phyloP scores from a whole-genome alignment of 2,329 filamentous ascomycete species.

The Aspergillus oerlinghausenensis region DNA sequence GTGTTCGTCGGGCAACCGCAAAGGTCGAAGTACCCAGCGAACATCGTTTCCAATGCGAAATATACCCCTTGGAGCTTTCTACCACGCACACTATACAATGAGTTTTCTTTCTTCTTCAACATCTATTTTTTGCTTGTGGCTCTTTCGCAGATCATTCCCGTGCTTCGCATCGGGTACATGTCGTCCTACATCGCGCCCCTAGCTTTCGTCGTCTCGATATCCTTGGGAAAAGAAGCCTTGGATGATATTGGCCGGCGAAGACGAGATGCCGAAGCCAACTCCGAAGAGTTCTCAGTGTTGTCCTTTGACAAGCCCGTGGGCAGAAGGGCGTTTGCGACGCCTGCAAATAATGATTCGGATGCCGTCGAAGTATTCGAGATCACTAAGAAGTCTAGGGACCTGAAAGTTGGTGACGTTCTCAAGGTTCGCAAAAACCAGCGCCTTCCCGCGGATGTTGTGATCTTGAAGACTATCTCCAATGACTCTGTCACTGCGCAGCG shows the following conservation, averaged over 20 bases:
- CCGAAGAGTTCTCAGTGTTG: constrained; percentile 78
- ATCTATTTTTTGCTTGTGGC: constrained; percentile 97
- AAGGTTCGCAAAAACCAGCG: constrained; percentile 89
- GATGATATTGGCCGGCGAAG: constrained; percentile 85
- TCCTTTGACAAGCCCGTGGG: constrained; percentile 53
- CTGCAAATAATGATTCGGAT: constrained; percentile 8
- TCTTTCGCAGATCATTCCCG: constrained; percentile 84
- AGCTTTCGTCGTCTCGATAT: constrained; percentile 86
- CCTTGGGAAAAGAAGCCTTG: constrained; percentile 89
- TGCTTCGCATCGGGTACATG: constrained; percentile 86
- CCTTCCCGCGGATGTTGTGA: constrained; percentile 89
- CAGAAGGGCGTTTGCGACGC: constrained; percentile 4
- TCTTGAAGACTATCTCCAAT: constrained; percentile 75
- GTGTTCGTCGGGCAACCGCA: constrained; percentile 73
- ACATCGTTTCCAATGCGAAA: constrained; percentile 93
- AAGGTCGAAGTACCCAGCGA: constrained; percentile 73
- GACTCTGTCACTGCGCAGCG: constrained; percentile 30
- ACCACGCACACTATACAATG: constrained; percentile 91
- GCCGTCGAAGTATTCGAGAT: constrained; percentile 55
- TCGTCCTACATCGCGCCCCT: constrained; percentile 91
- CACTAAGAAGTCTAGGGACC: constrained; percentile 75
- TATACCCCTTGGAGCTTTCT: constrained; percentile 94
- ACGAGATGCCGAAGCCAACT: constrained; percentile 89
- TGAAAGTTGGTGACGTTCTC: constrained; percentile 93
- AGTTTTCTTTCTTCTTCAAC: constrained; percentile 99